Evolutionary conservation across 1,139 yeast genomes (phyloP).

Genomic region (Taphrina populina): DNA sequence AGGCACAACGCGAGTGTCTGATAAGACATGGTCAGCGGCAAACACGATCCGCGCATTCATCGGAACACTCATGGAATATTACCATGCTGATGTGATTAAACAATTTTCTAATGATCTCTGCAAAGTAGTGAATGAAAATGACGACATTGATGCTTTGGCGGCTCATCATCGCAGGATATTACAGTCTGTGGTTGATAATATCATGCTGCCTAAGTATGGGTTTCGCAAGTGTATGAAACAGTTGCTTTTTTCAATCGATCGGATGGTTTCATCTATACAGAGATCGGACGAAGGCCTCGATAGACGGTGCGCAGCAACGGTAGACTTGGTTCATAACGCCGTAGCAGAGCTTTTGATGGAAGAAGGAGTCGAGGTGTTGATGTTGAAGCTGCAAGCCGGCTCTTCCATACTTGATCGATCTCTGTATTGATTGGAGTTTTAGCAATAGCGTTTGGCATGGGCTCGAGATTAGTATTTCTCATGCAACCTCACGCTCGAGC

Average conservation of each 20-base stretch:
- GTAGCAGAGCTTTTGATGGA: slow-evolving; percentile 1
- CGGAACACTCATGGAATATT: slow-evolving; percentile 4
- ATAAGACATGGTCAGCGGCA: slow-evolving; percentile 11
- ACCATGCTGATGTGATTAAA: slow-evolving; percentile 4
- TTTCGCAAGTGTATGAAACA: background rate
- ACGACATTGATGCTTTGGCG: background rate
- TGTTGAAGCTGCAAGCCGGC: slow-evolving; percentile 2
- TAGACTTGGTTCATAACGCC: background rate
- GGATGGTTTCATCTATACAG: background rate
- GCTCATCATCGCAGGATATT: background rate
- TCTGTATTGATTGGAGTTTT: no score
- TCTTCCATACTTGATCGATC: no score
- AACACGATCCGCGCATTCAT: slow-evolving; percentile 1
- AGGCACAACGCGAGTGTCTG: background rate
- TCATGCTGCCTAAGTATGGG: background rate
- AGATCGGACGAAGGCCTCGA: background rate
- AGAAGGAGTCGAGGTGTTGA: background rate
- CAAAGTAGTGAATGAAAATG: background rate
- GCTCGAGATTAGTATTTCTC: no score
- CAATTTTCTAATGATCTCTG: background rate
- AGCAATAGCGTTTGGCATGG: no score
- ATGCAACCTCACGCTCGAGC: no score
- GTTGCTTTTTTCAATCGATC: slow-evolving; percentile 3
- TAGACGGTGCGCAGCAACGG: background rate
- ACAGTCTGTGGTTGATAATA: background rate